These are phyloP conservation scores for Tuber borchii DNA, from an alignment of 495 filamentous ascomycete genomes.

Conservation along the genomic window DNA sequence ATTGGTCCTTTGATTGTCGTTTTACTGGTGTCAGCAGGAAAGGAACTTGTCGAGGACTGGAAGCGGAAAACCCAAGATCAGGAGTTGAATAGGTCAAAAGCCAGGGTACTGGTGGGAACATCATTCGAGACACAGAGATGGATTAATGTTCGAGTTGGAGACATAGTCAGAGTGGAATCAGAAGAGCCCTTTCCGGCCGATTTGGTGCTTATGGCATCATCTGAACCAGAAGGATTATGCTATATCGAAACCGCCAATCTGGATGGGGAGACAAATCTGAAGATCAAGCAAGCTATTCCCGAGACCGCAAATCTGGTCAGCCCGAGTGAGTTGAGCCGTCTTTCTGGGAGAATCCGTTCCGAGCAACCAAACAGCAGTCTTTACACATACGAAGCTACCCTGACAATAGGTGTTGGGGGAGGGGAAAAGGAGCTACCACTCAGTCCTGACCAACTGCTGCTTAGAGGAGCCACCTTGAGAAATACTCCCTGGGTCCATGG, in stretches of 20 bases:
- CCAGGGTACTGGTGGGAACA: slow-evolving; percentile 75
- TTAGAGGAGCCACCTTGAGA: slow-evolving; percentile 86
- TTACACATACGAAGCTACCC: slow-evolving; percentile 95
- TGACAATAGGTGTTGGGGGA: slow-evolving; percentile 86
- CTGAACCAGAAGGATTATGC: slow-evolving; percentile 94
- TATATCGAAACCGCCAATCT: slow-evolving; percentile 99
- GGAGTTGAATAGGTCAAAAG: slow-evolving; percentile 79
- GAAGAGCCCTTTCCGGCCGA: slow-evolving; percentile 96
- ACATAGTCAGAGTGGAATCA: slow-evolving; percentile 89
- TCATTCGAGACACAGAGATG: slow-evolving; percentile 80
- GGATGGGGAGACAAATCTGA: slow-evolving; percentile 96
- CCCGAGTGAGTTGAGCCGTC: slow-evolving; percentile 73
- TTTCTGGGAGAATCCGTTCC: slow-evolving; percentile 80
- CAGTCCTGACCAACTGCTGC: slow-evolving; percentile 73
- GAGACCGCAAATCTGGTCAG: slow-evolving; percentile 87
- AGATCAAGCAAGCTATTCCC: slow-evolving; percentile 96
- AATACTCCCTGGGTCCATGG: slow-evolving; percentile 99
- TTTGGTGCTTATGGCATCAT: slow-evolving; percentile 82
- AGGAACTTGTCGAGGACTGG: slow-evolving; percentile 91
- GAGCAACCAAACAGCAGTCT: slow-evolving; percentile 98
- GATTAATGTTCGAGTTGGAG: slow-evolving; percentile 89
- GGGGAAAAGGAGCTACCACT: slow-evolving; percentile 90
- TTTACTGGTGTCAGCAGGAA: slow-evolving; percentile 84
- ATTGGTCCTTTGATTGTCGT: slow-evolving; percentile 89
- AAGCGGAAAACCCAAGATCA: slow-evolving; percentile 82